phyloP scores from a whole-genome alignment of 2,329 filamentous ascomycete genomes.

The Plectosphaerella cucumerina region DNA sequence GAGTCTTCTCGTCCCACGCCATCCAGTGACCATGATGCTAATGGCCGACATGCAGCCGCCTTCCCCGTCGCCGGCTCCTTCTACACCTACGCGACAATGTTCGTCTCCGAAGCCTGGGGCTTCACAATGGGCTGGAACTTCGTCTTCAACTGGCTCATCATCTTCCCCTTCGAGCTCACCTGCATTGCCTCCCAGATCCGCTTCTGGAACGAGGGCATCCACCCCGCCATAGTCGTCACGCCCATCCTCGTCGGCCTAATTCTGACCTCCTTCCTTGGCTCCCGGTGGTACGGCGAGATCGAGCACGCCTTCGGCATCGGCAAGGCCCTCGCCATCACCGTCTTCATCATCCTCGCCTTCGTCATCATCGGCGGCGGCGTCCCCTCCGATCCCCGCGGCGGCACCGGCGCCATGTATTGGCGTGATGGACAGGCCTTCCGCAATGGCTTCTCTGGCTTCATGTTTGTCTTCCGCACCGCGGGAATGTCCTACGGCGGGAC shows the following conservation, averaged over 20 bases:
- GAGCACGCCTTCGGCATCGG: slow-evolving; percentile 49
- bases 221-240: slow-evolving; percentile 26
- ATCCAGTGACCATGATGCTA: not conserved
- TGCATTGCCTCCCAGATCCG: slow-evolving; percentile 24
- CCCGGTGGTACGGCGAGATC: slow-evolving; percentile 39
- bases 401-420: slow-evolving; percentile 39
- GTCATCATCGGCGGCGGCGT: slow-evolving; percentile 47
- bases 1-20: slow-evolving; percentile 9
- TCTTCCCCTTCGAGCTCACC: slow-evolving; percentile 32
- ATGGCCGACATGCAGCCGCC: slow-evolving; percentile 13
- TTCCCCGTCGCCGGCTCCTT: slow-evolving; percentile 31
- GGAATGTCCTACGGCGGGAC: slow-evolving; percentile 41
- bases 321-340: slow-evolving; percentile 46
- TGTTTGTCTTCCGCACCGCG: slow-evolving; percentile 38
- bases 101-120: slow-evolving; percentile 31
- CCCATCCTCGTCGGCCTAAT: slow-evolving; percentile 33
- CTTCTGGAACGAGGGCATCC: slow-evolving; percentile 21
- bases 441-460: slow-evolving; percentile 35
- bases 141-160: slow-evolving; percentile 28
- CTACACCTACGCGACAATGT: slow-evolving; percentile 31
- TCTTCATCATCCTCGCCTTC: slow-evolving; percentile 54
- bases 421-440: slow-evolving; percentile 38
- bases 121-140: slow-evolving; percentile 37
- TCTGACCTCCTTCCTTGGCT: slow-evolving; percentile 40
- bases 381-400: slow-evolving; percentile 28